Conservation (phyloP, 306 rosid species). For the Cicer arietinum region DNA sequence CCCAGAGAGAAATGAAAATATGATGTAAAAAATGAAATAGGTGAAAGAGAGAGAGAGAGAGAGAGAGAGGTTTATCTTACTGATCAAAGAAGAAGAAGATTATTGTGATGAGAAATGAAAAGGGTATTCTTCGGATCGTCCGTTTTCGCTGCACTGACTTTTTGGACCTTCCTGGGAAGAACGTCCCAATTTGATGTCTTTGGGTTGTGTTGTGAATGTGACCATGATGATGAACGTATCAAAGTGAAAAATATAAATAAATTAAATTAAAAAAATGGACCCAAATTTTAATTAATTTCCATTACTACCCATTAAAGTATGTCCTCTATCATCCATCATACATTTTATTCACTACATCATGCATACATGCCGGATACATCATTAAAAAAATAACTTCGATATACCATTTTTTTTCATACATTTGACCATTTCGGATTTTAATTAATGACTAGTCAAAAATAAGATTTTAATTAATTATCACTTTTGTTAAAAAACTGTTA, state of each 20-base stretch:
- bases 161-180: constrained; percentile 69
- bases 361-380: not conserved
- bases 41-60: constrained; percentile 20
- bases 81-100: constrained; percentile 40
- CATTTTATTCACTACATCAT: not conserved
- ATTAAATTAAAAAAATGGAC: constrained; percentile 19
- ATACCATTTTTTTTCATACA: not conserved
- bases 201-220: constrained; percentile 30
- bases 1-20: constrained; percentile 34
- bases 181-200: constrained; percentile 55
- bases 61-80: constrained; percentile 47
- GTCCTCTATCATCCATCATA: constrained; percentile 13
- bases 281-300: constrained; percentile 46
- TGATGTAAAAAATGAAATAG: constrained; percentile 21
- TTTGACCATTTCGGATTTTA: not conserved
- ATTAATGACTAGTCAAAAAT: not conserved
- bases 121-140: constrained; percentile 74
- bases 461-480: too few species aligned
- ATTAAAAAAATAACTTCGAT: not conserved
- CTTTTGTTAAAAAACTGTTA: too few species aligned
- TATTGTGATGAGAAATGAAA: constrained; percentile 41
- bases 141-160: constrained; percentile 64
- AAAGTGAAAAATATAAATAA: not conserved
- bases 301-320: constrained; percentile 45
- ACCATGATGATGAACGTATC: constrained; percentile 50